Percentiles rank a stretch among this genome's conserved stretches.
Conservation (phyloP, 192 early-diverging fungal genomes). For the Phycomyces nitens region DNA sequence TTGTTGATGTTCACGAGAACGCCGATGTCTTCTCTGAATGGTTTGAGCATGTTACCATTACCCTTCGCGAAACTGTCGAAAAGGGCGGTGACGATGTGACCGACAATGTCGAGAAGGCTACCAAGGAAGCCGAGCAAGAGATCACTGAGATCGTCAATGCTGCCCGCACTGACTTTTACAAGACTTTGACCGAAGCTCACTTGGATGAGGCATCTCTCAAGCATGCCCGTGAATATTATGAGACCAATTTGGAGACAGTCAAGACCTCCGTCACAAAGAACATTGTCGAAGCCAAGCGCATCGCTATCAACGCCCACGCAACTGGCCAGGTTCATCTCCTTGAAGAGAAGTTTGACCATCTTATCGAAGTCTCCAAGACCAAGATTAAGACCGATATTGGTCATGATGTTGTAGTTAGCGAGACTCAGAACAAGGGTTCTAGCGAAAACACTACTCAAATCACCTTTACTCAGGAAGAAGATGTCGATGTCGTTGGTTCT, state of each 20-base stretch:
- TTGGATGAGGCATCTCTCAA: slow-evolving; percentile 7
- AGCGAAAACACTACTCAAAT: neutral
- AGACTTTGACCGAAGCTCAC: slow-evolving; percentile 6
- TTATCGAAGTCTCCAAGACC: neutral
- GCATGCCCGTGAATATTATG: slow-evolving; percentile 19
- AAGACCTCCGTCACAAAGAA: neutral
- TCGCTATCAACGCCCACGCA: slow-evolving; percentile 12
- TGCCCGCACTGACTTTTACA: slow-evolving; percentile 13
- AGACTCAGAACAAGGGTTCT: neutral
- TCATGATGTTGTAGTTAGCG: slow-evolving; percentile 1
- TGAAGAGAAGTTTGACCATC: neutral
- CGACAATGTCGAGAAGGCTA: neutral
- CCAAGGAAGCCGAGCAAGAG: slow-evolving; percentile 12
- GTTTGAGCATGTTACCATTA: slow-evolving; percentile 10
- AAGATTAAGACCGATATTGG: slow-evolving; percentile 13
- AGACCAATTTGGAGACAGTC: slow-evolving; percentile 8
- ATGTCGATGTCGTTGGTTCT: neutral
- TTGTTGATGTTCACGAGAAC: slow-evolving; percentile 21
- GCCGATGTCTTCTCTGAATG: slow-evolving; percentile 6
- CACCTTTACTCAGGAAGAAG: slow-evolving; percentile 1
- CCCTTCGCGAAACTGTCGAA: neutral
- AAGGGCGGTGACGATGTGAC: neutral
- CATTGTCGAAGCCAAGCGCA: slow-evolving; percentile 9
- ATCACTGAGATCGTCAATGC: neutral
- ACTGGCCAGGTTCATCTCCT: neutral